These are phyloP conservation scores for Pseudogymnoascus verrucosus DNA, from an alignment of 2,329 filamentous ascomycete species.

Conservation along the genomic window DNA sequence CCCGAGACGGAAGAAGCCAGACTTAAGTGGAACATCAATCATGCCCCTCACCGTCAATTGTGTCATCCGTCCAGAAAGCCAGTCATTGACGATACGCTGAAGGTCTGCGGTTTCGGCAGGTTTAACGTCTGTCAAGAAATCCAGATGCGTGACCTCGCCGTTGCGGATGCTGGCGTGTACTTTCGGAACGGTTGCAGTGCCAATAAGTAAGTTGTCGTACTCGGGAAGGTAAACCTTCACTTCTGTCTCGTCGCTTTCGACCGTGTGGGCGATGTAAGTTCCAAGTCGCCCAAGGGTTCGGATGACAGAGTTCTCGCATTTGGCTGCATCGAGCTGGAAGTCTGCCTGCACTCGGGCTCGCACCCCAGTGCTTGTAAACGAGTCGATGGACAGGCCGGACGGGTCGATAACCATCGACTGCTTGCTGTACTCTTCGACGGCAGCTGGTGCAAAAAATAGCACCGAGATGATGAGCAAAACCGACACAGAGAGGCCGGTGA, in stretches of 20 bases:
- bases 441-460: constrained; percentile 72
- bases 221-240: constrained; percentile 76
- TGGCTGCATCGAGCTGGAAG: constrained; percentile 70
- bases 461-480: constrained; percentile 64
- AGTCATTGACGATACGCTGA: constrained; percentile 76
- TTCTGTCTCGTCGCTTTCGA: constrained; percentile 65
- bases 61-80: constrained; percentile 70
- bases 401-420: constrained; percentile 75
- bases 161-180: constrained; percentile 71
- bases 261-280: constrained; percentile 70
- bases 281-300: constrained; percentile 68
- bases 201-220: constrained; percentile 69
- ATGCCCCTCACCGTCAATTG: constrained; percentile 65
- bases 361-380: constrained; percentile 71
- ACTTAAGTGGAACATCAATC: constrained; percentile 64
- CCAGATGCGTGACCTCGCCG: constrained; percentile 66
- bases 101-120: constrained; percentile 73
- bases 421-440: constrained; percentile 79
- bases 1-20: constrained; percentile 72
- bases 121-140: constrained; percentile 68
- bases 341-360: constrained; percentile 73
- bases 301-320: constrained; percentile 62
- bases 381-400: constrained; percentile 75
- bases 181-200: constrained; percentile 67
- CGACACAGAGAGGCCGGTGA: constrained; percentile 54